Percentiles rank a stretch among this genome's conserved stretches.
These are phyloP conservation scores for Candida chauliodis DNA, from an alignment of 805 yeast species.

Conservation along the genomic window DNA sequence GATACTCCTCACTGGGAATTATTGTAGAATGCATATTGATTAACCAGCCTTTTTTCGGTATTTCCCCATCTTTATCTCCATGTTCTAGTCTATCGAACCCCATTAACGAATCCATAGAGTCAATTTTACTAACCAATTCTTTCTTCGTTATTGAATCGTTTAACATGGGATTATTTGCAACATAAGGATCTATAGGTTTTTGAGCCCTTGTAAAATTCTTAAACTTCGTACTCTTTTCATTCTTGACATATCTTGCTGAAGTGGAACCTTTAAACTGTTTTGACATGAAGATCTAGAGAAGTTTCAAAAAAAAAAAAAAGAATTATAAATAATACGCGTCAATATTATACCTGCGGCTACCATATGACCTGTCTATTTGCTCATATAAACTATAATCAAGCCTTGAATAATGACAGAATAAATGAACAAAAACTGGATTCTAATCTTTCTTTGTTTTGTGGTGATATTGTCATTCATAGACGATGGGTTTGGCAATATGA, in stretches of 20 bases:
- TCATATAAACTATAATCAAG: constrained; percentile 69
- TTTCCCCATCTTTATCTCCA: constrained; percentile 53
- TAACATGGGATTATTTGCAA: constrained; percentile 33
- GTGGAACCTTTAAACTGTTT: constrained; percentile 42
- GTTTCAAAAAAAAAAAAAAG: too few species aligned
- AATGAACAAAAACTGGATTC: constrained; percentile 82
- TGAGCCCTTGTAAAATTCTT: constrained; percentile 10
- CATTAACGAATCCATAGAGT: constrained; percentile 73
- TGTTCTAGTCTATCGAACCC: constrained; percentile 80
- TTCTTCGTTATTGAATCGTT: constrained; percentile 40
- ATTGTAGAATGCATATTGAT: constrained; percentile 90
- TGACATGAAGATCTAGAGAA: constrained; percentile 9
- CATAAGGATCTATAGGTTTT: constrained; percentile 19
- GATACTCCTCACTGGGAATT: constrained; percentile 52
- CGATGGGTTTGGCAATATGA: constrained; percentile 53
- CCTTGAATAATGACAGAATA: constrained; percentile 83
- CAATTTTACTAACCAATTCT: constrained; percentile 57
- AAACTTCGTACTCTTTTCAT: constrained; percentile 17
- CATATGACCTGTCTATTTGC: constrained; percentile 20
- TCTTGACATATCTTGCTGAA: constrained; percentile 52
- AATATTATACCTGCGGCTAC: too few species aligned
- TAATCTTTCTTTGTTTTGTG: constrained; percentile 65
- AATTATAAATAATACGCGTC: constrained; percentile 6
- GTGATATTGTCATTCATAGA: constrained; percentile 51
- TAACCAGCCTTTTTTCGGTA: constrained; percentile 78